These are phyloP conservation scores for Suhomyces terraborum DNA, from an alignment of 1,139 yeast species.

Conservation along the genomic window DNA sequence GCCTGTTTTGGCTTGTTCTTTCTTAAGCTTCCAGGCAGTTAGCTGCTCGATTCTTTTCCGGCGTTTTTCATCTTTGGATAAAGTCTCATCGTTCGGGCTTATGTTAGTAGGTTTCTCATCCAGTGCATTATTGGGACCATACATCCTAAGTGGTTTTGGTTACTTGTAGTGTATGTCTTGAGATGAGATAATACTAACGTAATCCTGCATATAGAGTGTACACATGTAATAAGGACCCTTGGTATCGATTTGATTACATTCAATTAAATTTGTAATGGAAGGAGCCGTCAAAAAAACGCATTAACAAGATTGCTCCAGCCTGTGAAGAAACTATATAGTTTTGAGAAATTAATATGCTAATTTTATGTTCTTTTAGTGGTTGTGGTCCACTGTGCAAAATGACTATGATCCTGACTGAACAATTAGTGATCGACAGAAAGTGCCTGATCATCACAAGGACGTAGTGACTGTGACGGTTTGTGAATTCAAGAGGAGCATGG, in stretches of 20 bases:
- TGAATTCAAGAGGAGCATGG: constrained; percentile 77
- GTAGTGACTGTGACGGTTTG: constrained; percentile 96
- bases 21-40: constrained; percentile 45
- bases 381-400: no score
- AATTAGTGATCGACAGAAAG: no score
- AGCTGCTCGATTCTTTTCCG: constrained; percentile 40
- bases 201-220: not conserved
- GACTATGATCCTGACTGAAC: no score
- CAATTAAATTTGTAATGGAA: no score
- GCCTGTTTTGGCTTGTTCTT: constrained; percentile 26
- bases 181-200: constrained; percentile 5
- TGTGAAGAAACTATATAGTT: no score
- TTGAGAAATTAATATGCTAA: no score
- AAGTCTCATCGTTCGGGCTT: constrained; percentile 12
- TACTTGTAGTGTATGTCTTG: not conserved
- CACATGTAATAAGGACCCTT: not conserved
- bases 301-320: no score
- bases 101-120: constrained; percentile 19
- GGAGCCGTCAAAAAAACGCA: no score
- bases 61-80: constrained; percentile 35
- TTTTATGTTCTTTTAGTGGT: no score
- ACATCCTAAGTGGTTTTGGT: constrained; percentile 1
- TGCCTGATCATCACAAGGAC: constrained; percentile 49
- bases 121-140: constrained; percentile 4
- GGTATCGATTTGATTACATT: no score